Base-by-base conservation (phyloP, 805 yeast species). In the Teunomyces gatunensis region DNA sequence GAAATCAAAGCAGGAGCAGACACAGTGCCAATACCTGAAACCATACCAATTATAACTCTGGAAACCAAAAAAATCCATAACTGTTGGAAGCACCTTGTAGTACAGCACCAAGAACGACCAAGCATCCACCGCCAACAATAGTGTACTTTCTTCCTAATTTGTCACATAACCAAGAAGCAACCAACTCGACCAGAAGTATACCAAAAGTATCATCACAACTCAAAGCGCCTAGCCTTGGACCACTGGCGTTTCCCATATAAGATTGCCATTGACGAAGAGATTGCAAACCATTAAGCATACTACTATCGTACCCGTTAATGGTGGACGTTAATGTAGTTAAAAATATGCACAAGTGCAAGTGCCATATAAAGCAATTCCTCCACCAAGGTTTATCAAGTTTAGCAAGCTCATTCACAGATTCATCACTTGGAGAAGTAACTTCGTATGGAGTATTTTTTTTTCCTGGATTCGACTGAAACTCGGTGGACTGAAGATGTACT, bases 251-350 rank as follows among this genome's bases (percentile, higher is more conserved):
- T n/a, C 54, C 56, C 58, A 78, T 68, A 32, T 64, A 67, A 5
- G 55, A 48, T 47, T 60, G 59, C 79, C 81, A 79, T 27, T 58
- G 56, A 1, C 57, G 50, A 54, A 75, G 65, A 10, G 77, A 61
- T 54, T 79, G 83, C 50, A 78, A 64, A 34, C 80, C 79, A 52
- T 79, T 78, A 55, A 79, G 60, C 68, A 79, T 64, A 11, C 55
- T 50, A 21, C 60, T 58, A 45, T 59, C 64, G 43, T 57, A 59
- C 3, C 64, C 64, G 37, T 50, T 71, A 52, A 74, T 75, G 43
- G 80, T 71, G 7, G 82, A 72, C 20, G 79, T 67, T 35, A 77
- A 59, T 20, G 79, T 69, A 47, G 72, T 65, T 21, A 75, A 60
- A 33, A 75, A 60, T 25, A 79, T 59, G 4, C 68, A 56, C 30